Percentiles rank a stretch among this genome's conserved stretches.
These are phyloP conservation scores for Pulicaria dysenterica DNA, from an alignment of 129 eudicot genomes.

Conservation along the genomic window DNA sequence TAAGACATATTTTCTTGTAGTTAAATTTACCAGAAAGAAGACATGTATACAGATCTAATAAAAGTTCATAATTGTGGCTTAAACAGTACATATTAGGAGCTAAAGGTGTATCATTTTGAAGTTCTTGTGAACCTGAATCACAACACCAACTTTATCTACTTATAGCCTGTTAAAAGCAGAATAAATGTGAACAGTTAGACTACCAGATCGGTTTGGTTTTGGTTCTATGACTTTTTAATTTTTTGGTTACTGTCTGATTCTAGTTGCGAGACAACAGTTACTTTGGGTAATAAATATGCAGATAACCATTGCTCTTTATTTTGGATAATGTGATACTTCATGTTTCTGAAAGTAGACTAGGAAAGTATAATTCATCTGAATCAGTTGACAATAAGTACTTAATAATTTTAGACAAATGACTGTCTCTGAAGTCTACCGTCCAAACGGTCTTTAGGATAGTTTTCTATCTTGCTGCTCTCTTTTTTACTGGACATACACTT, in stretches of 20 bases:
- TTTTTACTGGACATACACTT: slow-evolving; percentile 12
- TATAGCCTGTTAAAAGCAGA: slow-evolving; percentile 11
- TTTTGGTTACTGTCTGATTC: not conserved
- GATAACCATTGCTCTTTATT: not conserved
- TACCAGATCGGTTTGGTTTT: not conserved
- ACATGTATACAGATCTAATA: not conserved
- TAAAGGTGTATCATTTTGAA: slow-evolving; percentile 2
- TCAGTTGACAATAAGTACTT: too few relatives aligned
- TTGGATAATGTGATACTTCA: not conserved
- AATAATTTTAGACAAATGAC: too few relatives aligned
- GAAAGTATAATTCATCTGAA: too few relatives aligned
- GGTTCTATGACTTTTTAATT: not conserved
- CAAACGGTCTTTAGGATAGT: too few relatives aligned
- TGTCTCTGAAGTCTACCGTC: too few relatives aligned
- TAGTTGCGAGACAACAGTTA: not conserved
- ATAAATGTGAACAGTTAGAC: slow-evolving; percentile 1
- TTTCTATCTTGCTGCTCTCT: not conserved
- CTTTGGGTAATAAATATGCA: not conserved
- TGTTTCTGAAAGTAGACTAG: not conserved
- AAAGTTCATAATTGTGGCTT: not conserved
- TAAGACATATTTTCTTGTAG: too few relatives aligned
- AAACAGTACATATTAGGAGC: slow-evolving; percentile 4
- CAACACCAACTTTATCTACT: slow-evolving; percentile 10
- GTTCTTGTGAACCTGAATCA: slow-evolving; percentile 21
- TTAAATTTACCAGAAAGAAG: not conserved